These are phyloP conservation scores for Coemansia sp. DNA, from an alignment of 192 early-diverging fungal species.

Conservation along the genomic window DNA sequence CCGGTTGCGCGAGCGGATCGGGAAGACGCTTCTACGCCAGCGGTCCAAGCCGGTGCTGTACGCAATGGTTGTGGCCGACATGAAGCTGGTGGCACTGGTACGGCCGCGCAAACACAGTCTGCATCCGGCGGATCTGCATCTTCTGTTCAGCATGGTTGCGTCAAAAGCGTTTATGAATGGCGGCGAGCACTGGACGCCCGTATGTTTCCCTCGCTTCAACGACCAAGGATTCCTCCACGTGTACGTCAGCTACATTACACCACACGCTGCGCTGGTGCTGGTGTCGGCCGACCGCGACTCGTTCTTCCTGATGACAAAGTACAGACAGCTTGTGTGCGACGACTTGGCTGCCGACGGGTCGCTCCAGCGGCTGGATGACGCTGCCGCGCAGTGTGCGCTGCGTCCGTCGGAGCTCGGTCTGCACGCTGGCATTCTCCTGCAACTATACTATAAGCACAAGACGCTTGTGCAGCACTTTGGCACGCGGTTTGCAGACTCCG, in stretches of 20 bases:
- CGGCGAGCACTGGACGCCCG: conserved; percentile 91
- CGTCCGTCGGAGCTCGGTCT: conserved; percentile 44
- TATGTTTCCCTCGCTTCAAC: conserved; percentile 93
- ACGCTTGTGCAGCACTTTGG: conserved; percentile 50
- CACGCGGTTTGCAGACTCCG: conserved; percentile 33
- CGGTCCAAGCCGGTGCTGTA: conserved; percentile 72
- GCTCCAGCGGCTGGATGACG: conserved; percentile 54
- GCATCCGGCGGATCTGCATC: conserved; percentile 79
- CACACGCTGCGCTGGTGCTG: conserved; percentile 71
- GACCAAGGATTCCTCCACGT: conserved; percentile 83
- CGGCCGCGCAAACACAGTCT: conserved; percentile 76
- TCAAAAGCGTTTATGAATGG: conserved; percentile 73
- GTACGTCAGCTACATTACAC: conserved; percentile 79
- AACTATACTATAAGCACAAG: conserved; percentile 48
- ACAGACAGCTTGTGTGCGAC: conserved; percentile 60
- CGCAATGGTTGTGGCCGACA: conserved; percentile 76
- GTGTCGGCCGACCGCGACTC: conserved; percentile 80
- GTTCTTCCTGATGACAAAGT: conserved; percentile 78
- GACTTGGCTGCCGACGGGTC: conserved; percentile 43
- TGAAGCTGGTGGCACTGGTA: conserved; percentile 73
- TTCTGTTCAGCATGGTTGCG: conserved; percentile 83
- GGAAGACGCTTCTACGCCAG: conserved; percentile 57
- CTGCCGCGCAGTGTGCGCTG: conserved; percentile 52
- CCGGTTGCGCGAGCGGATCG: conserved; percentile 69
- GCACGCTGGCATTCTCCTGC: conserved; percentile 17